Base-by-base conservation (phyloP, 805 yeast species). In the Wickerhamomyces xylosicus region DNA sequence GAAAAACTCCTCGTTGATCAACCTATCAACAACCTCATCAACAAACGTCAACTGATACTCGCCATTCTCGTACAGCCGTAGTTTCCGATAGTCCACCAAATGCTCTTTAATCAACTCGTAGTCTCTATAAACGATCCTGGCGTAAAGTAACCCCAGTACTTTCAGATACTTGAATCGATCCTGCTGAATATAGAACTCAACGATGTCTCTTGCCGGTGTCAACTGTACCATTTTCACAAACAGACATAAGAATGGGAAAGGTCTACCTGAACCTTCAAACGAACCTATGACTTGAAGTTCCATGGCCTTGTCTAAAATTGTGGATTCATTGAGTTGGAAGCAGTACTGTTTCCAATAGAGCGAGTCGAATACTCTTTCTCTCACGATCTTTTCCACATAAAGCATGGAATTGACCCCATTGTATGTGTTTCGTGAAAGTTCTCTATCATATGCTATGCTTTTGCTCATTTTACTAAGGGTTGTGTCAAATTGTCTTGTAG, bases 141-240 rank as follows among this genome's bases (percentile, higher is more conserved):
- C 56, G 53, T 84, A 89, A n/a, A 82, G 51, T 25, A 89, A 66
- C 1, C 78, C 73, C 40, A 90, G 54, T 1, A 84, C 80, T 1
- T 82, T 74, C 36, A 85, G 58, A 52, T 86, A 87, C 57, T 85
- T 85, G 69, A 89, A 89, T 40, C 79, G 76, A 37, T 65, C 61
- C 48, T 89, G 92, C 2, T 56, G 56, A 11, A 81, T 59, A 45
- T 73, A 69, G 39, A 76, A 69, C 15, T 62, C 52, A 2, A 84
- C 52, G 4, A 85, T 73, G 4, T 75, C 83, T 10, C 53, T 50
- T 2, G 68, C 49, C 0, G 97, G 97, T 44, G 75, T 75, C 15
- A 92, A 58, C 56, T 90, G 95, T 4, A 89, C 64, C 41, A 90
- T 55, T 46, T 90, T 77, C 51, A 85, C 74, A 27, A 86, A 57